Evolutionary conservation across 2,329 filamentous ascomycete genomes (phyloP).

Genomic region (Pseudogymnoascus sp.): DNA sequence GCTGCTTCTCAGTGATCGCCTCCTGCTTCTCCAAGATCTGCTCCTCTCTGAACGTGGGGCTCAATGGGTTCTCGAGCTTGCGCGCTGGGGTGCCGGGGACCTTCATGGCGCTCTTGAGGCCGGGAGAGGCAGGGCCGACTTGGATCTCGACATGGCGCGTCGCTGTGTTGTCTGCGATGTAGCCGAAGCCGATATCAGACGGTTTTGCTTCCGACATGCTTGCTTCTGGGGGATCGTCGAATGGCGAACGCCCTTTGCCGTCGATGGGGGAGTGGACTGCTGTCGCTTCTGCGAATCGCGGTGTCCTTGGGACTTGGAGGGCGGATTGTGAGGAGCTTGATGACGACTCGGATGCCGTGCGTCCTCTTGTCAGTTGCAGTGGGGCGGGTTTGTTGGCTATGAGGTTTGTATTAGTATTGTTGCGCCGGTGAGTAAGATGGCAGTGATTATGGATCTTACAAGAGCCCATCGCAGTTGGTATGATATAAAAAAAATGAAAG

Average conservation of each 20-base stretch:
- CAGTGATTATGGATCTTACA: neutral
- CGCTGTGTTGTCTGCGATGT: slow-evolving; percentile 56
- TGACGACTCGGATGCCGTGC: slow-evolving; percentile 37
- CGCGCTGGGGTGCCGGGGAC: slow-evolving; percentile 74
- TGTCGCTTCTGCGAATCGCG: slow-evolving; percentile 75
- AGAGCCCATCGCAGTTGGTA: neutral
- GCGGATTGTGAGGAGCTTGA: slow-evolving; percentile 32
- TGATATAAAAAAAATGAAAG: neutral
- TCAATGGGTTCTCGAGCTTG: slow-evolving; percentile 67
- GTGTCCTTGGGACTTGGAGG: slow-evolving; percentile 60
- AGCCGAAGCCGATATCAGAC: slow-evolving; percentile 86
- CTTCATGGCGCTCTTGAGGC: slow-evolving; percentile 80
- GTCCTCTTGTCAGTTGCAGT: slow-evolving; percentile 16
- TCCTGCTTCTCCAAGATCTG: slow-evolving; percentile 80
- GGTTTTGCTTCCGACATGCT: slow-evolving; percentile 58
- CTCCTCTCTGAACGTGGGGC: slow-evolving; percentile 87
- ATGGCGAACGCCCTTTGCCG: slow-evolving; percentile 41
- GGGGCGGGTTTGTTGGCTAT: slow-evolving; percentile 16
- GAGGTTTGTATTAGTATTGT: neutral
- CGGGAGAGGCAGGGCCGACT: slow-evolving; percentile 63
- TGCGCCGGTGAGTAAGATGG: neutral
- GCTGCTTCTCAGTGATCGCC: slow-evolving; percentile 71
- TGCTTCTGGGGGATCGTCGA: slow-evolving; percentile 50
- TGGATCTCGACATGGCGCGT: slow-evolving; percentile 52
- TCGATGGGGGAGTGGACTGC: slow-evolving; percentile 71